These are phyloP conservation scores for Sabuloglossum arenarium DNA, from an alignment of 495 filamentous ascomycete genomes.

Conservation along the genomic window DNA sequence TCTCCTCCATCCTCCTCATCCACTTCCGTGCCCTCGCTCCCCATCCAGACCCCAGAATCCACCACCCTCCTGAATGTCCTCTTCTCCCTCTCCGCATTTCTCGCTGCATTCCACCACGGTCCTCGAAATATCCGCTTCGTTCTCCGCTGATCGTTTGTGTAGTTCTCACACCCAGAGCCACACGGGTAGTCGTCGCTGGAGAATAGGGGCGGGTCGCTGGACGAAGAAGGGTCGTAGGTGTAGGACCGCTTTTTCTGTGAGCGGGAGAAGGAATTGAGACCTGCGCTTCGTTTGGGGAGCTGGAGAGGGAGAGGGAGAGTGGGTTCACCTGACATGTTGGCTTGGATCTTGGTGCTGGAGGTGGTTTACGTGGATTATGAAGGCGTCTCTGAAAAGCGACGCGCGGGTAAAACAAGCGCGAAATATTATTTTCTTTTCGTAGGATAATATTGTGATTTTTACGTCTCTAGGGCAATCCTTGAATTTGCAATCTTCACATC, in stretches of 20 bases:
- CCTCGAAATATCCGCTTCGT: neutral
- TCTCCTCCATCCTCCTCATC: neutral
- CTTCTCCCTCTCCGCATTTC: neutral
- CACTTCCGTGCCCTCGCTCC: conserved; percentile 1
- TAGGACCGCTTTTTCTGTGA: neutral
- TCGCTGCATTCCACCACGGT: neutral
- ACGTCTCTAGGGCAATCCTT: too few species aligned
- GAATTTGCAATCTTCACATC: too few species aligned
- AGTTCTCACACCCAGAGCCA: neutral
- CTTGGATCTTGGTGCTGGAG: too few species aligned
- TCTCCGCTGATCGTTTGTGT: neutral
- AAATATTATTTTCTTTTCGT: too few species aligned
- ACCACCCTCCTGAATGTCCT: neutral
- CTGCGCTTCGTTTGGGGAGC: too few species aligned
- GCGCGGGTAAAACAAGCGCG: too few species aligned
- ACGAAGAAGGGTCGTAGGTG: neutral
- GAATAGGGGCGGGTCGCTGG: conserved; percentile 5
- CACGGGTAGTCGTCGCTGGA: conserved; percentile 4
- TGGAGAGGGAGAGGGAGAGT: neutral
- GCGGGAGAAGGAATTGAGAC: too few species aligned
- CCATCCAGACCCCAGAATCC: neutral
- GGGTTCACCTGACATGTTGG: neutral
- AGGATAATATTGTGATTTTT: too few species aligned
- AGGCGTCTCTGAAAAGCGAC: too few species aligned
- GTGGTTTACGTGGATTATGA: too few species aligned